Evolutionary conservation across 306 rosid species (phyloP).

Genomic region (Gastrolobium bilobum): DNA sequence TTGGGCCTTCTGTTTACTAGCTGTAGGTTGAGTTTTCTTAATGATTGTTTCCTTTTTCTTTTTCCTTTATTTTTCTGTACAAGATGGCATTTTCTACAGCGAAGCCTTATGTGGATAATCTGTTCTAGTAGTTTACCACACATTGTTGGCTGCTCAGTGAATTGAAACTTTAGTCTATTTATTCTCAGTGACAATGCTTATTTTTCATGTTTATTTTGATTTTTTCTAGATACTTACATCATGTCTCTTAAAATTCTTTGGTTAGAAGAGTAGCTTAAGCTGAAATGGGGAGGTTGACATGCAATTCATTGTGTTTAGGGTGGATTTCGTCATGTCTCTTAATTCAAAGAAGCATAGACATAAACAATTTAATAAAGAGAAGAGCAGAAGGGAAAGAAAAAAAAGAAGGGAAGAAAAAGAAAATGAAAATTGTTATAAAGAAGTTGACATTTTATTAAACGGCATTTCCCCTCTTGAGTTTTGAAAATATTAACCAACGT

Average conservation of each 20-base stretch:
- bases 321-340: too few relatives aligned
- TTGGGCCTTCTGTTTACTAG: too few relatives aligned
- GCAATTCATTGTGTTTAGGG: not conserved
- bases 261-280: not conserved
- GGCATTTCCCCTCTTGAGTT: not conserved
- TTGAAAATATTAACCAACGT: conserved; percentile 5
- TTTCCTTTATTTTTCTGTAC: too few relatives aligned
- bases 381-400: not conserved
- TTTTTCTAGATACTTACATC: not conserved
- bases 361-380: not conserved
- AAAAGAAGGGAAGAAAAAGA: not conserved
- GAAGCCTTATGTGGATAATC: not conserved
- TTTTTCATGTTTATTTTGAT: not conserved
- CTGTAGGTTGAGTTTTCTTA: too few relatives aligned
- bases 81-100: not conserved
- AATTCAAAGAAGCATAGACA: too few relatives aligned
- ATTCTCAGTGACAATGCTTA: not conserved
- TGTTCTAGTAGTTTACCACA: not conserved
- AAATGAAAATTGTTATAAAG: not conserved
- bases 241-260: not conserved
- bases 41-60: too few relatives aligned
- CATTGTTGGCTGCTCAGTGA: not conserved
- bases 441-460: not conserved
- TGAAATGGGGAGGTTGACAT: not conserved
- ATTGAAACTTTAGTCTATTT: too few relatives aligned